Evolutionary conservation across 163 green algal species (phyloP).

Genomic region (Chlorella variabilis): DNA sequence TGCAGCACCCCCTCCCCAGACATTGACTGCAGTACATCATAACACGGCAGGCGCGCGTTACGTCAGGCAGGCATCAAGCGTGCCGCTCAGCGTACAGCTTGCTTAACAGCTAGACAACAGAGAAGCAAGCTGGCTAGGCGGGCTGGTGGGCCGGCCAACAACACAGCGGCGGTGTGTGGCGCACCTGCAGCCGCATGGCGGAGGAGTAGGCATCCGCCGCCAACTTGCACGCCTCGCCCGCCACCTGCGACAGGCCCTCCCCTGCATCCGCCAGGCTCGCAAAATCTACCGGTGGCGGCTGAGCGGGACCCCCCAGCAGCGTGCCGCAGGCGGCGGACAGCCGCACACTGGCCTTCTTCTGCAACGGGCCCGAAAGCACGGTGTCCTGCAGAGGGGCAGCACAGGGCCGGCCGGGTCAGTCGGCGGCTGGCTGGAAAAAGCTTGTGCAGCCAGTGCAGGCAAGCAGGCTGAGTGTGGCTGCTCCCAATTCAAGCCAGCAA

Average conservation of each 20-base stretch:
- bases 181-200: slow-evolving; percentile 50
- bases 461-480: no score
- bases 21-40: slow-evolving; percentile 42
- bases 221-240: neutral
- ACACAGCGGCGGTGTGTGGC: neutral
- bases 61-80: neutral
- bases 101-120: no score
- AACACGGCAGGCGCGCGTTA: neutral
- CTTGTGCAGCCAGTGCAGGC: no score
- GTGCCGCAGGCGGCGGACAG: slow-evolving; percentile 35
- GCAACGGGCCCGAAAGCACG: slow-evolving; percentile 45
- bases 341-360: slow-evolving; percentile 48
- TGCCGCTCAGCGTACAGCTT: no score
- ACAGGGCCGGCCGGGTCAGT: neutral
- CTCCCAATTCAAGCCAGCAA: no score
- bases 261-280: slow-evolving; percentile 20
- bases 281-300: slow-evolving; percentile 12
- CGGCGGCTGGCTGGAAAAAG: no score
- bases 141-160: no score
- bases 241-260: slow-evolving; percentile 16
- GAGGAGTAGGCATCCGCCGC: slow-evolving; percentile 36
- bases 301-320: slow-evolving; percentile 35
- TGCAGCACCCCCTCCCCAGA: slow-evolving; percentile 53
- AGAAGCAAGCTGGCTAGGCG: no score
- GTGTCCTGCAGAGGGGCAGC: slow-evolving; percentile 37